A percentile compares a stretch with the other conserved stretches of the same genome.
Conservation (phyloP, 2,329 filamentous ascomycete species). For the Colletotrichum incanum region DNA sequence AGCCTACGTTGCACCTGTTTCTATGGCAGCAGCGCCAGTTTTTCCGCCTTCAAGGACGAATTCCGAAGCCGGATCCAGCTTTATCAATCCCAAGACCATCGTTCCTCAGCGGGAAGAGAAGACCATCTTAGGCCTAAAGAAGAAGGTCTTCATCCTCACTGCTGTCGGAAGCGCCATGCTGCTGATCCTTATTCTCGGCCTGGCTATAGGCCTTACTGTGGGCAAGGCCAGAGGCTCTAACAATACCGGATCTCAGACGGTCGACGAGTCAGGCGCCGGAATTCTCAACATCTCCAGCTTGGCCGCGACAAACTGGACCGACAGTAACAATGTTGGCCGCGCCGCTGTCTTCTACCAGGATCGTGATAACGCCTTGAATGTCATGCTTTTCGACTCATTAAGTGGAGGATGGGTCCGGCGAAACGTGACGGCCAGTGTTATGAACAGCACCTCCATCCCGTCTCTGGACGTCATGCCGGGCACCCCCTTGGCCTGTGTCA, state of each 20-base stretch:
- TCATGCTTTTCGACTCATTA: conserved; percentile 15
- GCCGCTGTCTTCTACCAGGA: conserved; percentile 21
- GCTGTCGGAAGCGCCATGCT: not conserved
- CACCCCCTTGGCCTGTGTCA: not conserved
- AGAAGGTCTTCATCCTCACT: not conserved
- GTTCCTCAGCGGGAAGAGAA: not conserved
- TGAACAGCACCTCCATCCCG: conserved; percentile 13
- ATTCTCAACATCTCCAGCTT: not conserved
- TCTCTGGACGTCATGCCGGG: conserved; percentile 5
- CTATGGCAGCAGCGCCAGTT: not conserved
- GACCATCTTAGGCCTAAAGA: not conserved
- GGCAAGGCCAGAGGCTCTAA: not conserved
- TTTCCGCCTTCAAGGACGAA: not conserved
- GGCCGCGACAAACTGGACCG: conserved; percentile 15
- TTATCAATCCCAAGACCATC: not conserved
- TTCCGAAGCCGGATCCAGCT: not conserved
- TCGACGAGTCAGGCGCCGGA: too few relatives aligned
- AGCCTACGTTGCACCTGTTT: not conserved
- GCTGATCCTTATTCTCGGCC: not conserved
- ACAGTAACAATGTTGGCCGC: not conserved
- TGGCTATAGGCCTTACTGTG: not conserved
- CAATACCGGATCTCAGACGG: not conserved
- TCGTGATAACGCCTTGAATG: not conserved
- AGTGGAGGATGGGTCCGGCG: conserved; percentile 1
- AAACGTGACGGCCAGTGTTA: conserved; percentile 14